Evolutionary conservation across 2,329 filamentous ascomycete species (phyloP).

Genomic region (Aspergillus sp.): DNA sequence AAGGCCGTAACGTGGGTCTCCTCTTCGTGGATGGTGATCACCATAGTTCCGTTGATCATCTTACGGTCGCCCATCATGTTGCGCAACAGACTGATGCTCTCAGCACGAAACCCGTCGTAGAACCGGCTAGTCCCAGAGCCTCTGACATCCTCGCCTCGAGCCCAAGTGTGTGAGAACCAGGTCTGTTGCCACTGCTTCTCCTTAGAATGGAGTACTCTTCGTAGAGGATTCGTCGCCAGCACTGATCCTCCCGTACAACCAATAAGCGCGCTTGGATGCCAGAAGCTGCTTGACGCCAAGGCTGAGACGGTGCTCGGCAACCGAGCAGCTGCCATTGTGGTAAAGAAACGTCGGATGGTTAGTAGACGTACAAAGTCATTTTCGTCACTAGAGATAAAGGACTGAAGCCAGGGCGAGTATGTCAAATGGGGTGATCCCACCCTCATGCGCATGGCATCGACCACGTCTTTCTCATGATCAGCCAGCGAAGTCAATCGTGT

Average conservation of each 20-base stretch:
- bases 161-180: constrained; percentile 65
- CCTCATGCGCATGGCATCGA: constrained; percentile 54
- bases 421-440: constrained; percentile 53
- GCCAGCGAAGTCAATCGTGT: constrained; percentile 59
- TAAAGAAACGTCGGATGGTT: constrained; percentile 58
- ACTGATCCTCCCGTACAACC: constrained; percentile 59
- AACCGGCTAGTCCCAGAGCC: constrained; percentile 47
- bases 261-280: constrained; percentile 59
- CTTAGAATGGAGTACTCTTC: constrained; percentile 55
- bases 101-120: constrained; percentile 49
- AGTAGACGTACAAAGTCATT: constrained; percentile 55
- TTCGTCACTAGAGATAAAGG: constrained; percentile 60
- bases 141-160: constrained; percentile 29
- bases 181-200: constrained; percentile 57
- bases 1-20: constrained; percentile 65
- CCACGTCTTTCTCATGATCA: constrained; percentile 50
- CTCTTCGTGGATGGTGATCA: constrained; percentile 62
- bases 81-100: constrained; percentile 39
- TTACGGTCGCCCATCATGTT: constrained; percentile 37
- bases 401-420: constrained; percentile 61
- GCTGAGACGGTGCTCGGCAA: constrained; percentile 44
- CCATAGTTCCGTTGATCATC: constrained; percentile 36
- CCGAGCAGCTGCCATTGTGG: constrained; percentile 53
- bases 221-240: constrained; percentile 56
- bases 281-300: constrained; percentile 42